Evolutionary conservation across 2,329 filamentous ascomycete species (phyloP).

Genomic region (Parafenestella ontariensis): DNA sequence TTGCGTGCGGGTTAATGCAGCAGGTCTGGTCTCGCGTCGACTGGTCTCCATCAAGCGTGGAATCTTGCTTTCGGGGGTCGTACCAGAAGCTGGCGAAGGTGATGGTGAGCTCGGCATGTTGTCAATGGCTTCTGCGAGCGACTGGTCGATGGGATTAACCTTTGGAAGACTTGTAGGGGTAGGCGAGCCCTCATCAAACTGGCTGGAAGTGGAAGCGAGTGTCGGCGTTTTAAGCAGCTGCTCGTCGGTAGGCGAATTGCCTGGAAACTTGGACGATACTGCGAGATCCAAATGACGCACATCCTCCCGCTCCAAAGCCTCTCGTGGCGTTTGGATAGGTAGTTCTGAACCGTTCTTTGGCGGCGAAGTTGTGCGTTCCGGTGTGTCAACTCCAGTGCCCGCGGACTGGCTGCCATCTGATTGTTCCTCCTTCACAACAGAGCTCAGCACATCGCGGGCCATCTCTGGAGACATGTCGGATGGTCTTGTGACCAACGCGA

Average conservation of each 20-base stretch:
- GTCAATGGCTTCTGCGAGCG: slow-evolving; percentile 43
- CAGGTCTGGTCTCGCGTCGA: slow-evolving; percentile 42
- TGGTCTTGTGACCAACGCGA: slow-evolving; percentile 42
- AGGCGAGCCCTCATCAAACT: slow-evolving; percentile 34
- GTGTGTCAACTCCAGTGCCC: slow-evolving; percentile 8
- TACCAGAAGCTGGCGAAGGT: slow-evolving; percentile 20
- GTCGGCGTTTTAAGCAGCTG: slow-evolving; percentile 38
- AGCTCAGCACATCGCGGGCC: slow-evolving; percentile 68
- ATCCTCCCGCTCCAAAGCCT: slow-evolving; percentile 58
- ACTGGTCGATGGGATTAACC: slow-evolving; percentile 45
- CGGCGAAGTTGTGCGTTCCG: slow-evolving; percentile 16
- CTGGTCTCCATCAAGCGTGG: slow-evolving; percentile 47
- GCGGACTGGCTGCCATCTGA: slow-evolving; percentile 25
- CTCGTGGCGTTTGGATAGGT: slow-evolving; percentile 38
- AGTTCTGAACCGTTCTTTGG: slow-evolving; percentile 20
- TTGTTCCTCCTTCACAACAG: slow-evolving; percentile 70
- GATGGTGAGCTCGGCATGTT: slow-evolving; percentile 43
- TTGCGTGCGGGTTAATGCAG: slow-evolving; percentile 40
- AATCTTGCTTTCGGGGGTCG: slow-evolving; percentile 45
- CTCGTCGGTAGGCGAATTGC: slow-evolving; percentile 27
- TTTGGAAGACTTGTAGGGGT: slow-evolving; percentile 39
- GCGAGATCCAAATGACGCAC: slow-evolving; percentile 69
- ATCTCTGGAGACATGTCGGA: slow-evolving; percentile 65
- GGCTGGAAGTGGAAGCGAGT: slow-evolving; percentile 22
- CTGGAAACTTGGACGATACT: slow-evolving; percentile 52